phyloP scores from a whole-genome alignment of 169 alveolate species.

The Plasmodium chabaudi region DNA sequence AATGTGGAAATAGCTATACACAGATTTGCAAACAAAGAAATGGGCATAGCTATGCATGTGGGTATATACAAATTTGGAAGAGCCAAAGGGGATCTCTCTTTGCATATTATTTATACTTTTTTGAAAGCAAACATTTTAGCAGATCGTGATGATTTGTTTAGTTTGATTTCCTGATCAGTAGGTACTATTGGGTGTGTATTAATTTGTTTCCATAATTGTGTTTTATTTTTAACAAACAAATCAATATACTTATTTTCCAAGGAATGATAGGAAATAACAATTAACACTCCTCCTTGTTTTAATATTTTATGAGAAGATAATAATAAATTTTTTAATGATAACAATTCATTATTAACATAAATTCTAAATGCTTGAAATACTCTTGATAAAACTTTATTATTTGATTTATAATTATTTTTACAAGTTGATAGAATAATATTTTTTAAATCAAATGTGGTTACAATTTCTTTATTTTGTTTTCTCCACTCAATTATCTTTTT shows the following conservation, averaged over 20 bases:
- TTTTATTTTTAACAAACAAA: slow-evolving; percentile 35
- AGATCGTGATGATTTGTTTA: slow-evolving; percentile 68
- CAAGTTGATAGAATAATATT: slow-evolving; percentile 77
- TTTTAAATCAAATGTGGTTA: slow-evolving; percentile 79
- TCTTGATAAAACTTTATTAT: slow-evolving; percentile 80
- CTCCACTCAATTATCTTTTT: slow-evolving; percentile 72
- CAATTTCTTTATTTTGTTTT: slow-evolving; percentile 62
- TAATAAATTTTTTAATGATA: slow-evolving; percentile 77
- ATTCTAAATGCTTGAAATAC: slow-evolving; percentile 86
- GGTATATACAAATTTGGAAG: neutral
- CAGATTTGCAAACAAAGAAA: no score
- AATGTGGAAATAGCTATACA: no score
- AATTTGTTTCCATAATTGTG: slow-evolving; percentile 30
- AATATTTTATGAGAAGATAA: slow-evolving; percentile 77
- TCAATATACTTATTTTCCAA: slow-evolving; percentile 80
- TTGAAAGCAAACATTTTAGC: slow-evolving; percentile 74
- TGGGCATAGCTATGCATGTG: no score
- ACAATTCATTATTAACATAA: slow-evolving; percentile 82
- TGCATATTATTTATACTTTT: slow-evolving; percentile 4
- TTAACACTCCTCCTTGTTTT: slow-evolving; percentile 76
- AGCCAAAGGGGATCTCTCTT: neutral
- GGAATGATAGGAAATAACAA: slow-evolving; percentile 84
- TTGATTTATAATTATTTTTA: slow-evolving; percentile 75
- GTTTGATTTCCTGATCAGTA: slow-evolving; percentile 36
- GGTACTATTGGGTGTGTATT: slow-evolving; percentile 45